phyloP scores from a whole-genome alignment of 1,139 yeast genomes.

The Taphrina flavorubra region DNA sequence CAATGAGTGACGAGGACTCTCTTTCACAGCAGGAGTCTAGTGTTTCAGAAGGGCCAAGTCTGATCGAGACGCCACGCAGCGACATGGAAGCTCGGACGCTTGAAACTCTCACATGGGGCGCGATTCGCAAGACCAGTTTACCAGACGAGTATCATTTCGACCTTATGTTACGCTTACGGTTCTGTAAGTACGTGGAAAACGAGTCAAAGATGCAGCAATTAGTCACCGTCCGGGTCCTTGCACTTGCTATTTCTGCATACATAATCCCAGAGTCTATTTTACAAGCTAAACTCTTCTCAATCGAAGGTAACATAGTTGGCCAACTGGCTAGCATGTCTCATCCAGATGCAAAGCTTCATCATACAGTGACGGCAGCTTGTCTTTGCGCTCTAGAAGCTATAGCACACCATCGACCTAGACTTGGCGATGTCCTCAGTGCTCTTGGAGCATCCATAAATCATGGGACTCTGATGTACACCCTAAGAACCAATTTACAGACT shows the following conservation, averaged over 20 bases:
- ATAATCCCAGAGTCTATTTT: slow-evolving; percentile 44
- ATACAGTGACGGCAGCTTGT: slow-evolving; percentile 64
- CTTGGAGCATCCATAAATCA: slow-evolving; percentile 90
- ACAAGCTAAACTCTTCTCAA: slow-evolving; percentile 65
- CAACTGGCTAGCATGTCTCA: slow-evolving; percentile 74
- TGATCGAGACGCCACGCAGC: neutral
- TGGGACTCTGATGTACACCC: slow-evolving; percentile 75
- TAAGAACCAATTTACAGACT: slow-evolving; percentile 65
- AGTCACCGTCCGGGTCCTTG: slow-evolving; percentile 67
- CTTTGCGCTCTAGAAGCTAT: slow-evolving; percentile 73
- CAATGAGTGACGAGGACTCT: neutral
- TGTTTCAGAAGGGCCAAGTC: neutral
- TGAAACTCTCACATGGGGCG: neutral
- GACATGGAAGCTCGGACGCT: neutral
- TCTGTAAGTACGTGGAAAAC: slow-evolving; percentile 47
- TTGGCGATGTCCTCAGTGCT: slow-evolving; percentile 78
- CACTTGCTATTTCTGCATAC: slow-evolving; percentile 60
- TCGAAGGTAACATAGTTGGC: slow-evolving; percentile 75
- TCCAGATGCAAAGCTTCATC: slow-evolving; percentile 61
- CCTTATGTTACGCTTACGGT: slow-evolving; percentile 40
- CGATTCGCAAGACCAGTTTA: slow-evolving; percentile 6
- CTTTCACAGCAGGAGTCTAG: neutral
- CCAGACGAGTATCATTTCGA: slow-evolving; percentile 36
- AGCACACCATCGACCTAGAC: slow-evolving; percentile 71
- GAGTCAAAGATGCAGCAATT: slow-evolving; percentile 64